Evolutionary conservation across 2,329 filamentous ascomycete genomes (phyloP), one percentile per base, ranked within the genome.

Genomic region (Penicillium olsonii): DNA sequence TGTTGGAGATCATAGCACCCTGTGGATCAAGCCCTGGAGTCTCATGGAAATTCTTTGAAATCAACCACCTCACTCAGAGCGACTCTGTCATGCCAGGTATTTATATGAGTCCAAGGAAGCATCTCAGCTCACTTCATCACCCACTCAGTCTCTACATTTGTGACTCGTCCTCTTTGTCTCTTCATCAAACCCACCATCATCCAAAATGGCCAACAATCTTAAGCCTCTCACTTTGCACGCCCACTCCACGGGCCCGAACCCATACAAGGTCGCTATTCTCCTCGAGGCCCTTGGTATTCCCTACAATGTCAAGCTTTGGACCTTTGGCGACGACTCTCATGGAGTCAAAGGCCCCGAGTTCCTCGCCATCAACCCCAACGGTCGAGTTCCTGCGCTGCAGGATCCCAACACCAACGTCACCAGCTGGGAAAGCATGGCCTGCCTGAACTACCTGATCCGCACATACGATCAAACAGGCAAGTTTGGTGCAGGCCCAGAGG

Each of bases 351-450:
- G 62, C 22, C 55, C 62, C 2, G 51, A 60, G 7, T 71, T 48
- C 48, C 49, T 51, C 15, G 52, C 52, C 9, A 44, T 70, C 57
- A 70, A 69, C 48, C 63, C 63, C 39, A 70, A 70, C 42, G 68
- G 69, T 31, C 67, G 68, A 1, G 44, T 69, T 8, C 69, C 69
- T 9, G 59, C 68, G 26, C 67, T 71, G 26, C 35, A 68, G 41
- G 68, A 71, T 39, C 67, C 68, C 15, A 70, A 70, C 54, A 73
- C 65, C 17, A 63, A 56, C 29, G 56, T 73, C 49, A 73, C 68
- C 0, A 47, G 75, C 5, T 75, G 73, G 72, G 74, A 77, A 48
- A 74, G 72, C 29, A 74, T 73, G 31, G 72, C 74, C 11, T 76
- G 76, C 40, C 42, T 75, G 46, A 66, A 75, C 48, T 77, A 76